Percentiles rank a stretch among this genome's conserved stretches.
These are phyloP conservation scores for Ophiocordyceps polyrhachis-furcata DNA, from an alignment of 2,329 filamentous ascomycete species.

Conservation along the genomic window DNA sequence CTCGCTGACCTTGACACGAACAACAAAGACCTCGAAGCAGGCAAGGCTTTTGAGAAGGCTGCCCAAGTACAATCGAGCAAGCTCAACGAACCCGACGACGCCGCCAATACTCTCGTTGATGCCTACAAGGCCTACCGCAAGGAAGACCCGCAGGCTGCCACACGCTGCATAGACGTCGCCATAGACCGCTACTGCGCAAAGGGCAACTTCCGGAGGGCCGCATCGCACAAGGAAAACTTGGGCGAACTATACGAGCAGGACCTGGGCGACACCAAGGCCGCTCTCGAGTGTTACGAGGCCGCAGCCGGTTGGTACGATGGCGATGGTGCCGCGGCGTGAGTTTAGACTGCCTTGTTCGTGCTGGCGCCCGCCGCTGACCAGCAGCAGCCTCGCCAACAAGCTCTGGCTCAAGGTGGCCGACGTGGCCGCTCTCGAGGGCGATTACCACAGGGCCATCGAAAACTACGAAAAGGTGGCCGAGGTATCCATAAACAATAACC, in stretches of 20 bases:
- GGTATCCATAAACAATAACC: conserved; percentile 65
- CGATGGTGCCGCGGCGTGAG: conserved; percentile 67
- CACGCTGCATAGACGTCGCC: conserved; percentile 57
- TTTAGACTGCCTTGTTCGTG: conserved; percentile 6
- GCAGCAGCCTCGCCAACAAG: conserved; percentile 65
- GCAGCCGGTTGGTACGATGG: conserved; percentile 80
- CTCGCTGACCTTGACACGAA: background rate
- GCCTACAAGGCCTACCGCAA: conserved; percentile 93
- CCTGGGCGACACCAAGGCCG: conserved; percentile 57
- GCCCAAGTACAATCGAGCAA: conserved; percentile 64
- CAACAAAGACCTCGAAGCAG: conserved; percentile 58
- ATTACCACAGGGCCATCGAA: conserved; percentile 70
- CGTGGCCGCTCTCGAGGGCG: conserved; percentile 58
- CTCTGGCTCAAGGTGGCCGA: conserved; percentile 86
- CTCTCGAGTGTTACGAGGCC: conserved; percentile 66
- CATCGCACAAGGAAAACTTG: conserved; percentile 75
- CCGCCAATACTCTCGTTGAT: conserved; percentile 71
- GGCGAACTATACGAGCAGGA: conserved; percentile 76
- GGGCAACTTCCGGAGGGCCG: conserved; percentile 81
- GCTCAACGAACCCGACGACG: conserved; percentile 82
- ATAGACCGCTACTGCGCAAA: conserved; percentile 75
- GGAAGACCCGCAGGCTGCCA: conserved; percentile 65
- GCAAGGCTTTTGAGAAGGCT: conserved; percentile 69
- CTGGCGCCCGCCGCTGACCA: background rate
- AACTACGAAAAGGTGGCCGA: conserved; percentile 71